phyloP scores from a whole-genome alignment of 2,329 filamentous ascomycete genomes.

The Cryphonectria radicalis region DNA sequence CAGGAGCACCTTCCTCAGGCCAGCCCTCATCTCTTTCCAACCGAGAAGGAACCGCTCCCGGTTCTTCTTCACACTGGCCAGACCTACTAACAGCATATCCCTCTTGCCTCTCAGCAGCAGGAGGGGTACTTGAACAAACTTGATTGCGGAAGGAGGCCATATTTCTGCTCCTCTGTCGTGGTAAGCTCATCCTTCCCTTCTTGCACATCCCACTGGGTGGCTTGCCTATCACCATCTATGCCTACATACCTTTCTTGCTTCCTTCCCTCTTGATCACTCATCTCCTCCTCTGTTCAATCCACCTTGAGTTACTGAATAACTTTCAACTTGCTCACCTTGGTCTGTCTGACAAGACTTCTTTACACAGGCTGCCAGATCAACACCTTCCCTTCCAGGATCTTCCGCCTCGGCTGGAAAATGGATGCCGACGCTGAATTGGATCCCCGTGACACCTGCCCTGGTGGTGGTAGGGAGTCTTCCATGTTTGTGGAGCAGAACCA shows the following conservation, averaged over 20 bases:
- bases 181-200: not conserved
- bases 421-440: not conserved
- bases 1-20: not conserved
- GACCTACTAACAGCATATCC: too few relatives aligned
- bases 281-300: not conserved
- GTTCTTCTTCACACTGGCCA: not conserved
- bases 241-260: not conserved
- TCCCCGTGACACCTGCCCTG: not conserved
- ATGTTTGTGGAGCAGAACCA: slow-evolving; percentile 1
- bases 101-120: not conserved
- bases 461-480: not conserved
- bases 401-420: not conserved
- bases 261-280: not conserved
- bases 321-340: not conserved
- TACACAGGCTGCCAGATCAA: not conserved
- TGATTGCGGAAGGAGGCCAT: not conserved
- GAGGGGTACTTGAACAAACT: not conserved
- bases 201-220: not conserved
- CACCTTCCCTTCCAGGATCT: not conserved
- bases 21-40: not conserved
- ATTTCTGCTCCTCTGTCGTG: not conserved
- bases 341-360: not conserved
- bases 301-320: not conserved
- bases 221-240: not conserved
- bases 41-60: not conserved